Percentiles rank a stretch among this genome's conserved stretches.
These are phyloP conservation scores for Aspergillus sp. DNA, from an alignment of 2,329 filamentous ascomycete genomes.

Conservation along the genomic window DNA sequence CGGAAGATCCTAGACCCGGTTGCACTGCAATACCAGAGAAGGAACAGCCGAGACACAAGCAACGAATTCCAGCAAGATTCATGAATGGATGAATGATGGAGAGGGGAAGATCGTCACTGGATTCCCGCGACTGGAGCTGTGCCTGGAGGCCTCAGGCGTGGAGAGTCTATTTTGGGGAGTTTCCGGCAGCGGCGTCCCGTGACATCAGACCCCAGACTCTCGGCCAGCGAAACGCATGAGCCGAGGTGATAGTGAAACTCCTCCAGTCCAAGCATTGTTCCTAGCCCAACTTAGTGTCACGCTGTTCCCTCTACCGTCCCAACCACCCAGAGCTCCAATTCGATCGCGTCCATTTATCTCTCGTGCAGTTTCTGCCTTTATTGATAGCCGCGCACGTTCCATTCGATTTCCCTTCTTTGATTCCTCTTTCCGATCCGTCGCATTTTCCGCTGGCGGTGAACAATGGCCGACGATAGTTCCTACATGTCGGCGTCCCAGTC, in stretches of 20 bases:
- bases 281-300: constrained; percentile 17
- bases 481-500: constrained; percentile 47
- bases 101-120: neutral
- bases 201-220: constrained; percentile 36
- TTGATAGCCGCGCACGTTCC: neutral
- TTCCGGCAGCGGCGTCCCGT: constrained; percentile 28
- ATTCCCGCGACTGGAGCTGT: neutral
- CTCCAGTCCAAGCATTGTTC: constrained; percentile 13
- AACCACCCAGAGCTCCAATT: constrained; percentile 12
- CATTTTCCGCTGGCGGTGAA: constrained; percentile 24
- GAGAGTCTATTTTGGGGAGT: neutral
- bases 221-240: constrained; percentile 24
- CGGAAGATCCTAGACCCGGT: neutral
- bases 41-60: no score
- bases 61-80: neutral
- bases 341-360: constrained; percentile 7
- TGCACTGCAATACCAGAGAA: neutral
- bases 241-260: constrained; percentile 37
- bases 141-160: neutral
- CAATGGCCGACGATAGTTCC: constrained; percentile 36
- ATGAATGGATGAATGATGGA: neutral
- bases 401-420: neutral
- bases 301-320: constrained; percentile 12
- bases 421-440: constrained; percentile 10
- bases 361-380: neutral